Evolutionary conservation across 192 early-diverging fungal genomes (phyloP).

Genomic region (Obelidium mucronatum): DNA sequence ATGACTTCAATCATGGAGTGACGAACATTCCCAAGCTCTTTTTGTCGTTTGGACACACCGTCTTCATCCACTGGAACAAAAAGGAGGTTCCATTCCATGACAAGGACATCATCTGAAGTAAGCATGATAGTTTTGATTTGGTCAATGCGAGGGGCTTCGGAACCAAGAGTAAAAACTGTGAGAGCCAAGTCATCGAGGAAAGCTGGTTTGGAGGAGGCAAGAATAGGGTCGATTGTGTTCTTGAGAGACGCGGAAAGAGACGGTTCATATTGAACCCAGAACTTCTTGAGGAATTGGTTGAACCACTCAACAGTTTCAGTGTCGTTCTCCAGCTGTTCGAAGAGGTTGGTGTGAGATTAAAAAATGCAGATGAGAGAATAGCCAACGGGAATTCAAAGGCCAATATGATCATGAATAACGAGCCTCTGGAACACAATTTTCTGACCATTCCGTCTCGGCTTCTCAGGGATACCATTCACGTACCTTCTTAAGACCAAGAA

Average conservation of each 20-base stretch:
- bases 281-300: constrained; percentile 82
- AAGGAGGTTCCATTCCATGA: constrained; percentile 91
- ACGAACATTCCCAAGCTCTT: constrained; percentile 49
- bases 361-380: background rate
- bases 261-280: constrained; percentile 94
- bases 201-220: constrained; percentile 63
- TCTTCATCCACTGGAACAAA: constrained; percentile 86
- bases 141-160: constrained; percentile 55
- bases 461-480: background rate
- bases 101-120: constrained; percentile 53
- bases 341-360: background rate
- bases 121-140: constrained; percentile 44
- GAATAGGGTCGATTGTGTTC: constrained; percentile 72
- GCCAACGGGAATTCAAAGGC: no score
- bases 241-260: constrained; percentile 78
- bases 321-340: constrained; percentile 29
- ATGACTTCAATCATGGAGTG: constrained; percentile 90
- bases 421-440: background rate
- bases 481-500: constrained; percentile 27
- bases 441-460: background rate
- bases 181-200: constrained; percentile 49
- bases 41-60: constrained; percentile 40
- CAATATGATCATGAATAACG: no score
- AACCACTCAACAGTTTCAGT: constrained; percentile 86
- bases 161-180: constrained; percentile 58